phyloP scores from a whole-genome alignment of 208 protist species.

The Trypanosoma rangeli region DNA sequence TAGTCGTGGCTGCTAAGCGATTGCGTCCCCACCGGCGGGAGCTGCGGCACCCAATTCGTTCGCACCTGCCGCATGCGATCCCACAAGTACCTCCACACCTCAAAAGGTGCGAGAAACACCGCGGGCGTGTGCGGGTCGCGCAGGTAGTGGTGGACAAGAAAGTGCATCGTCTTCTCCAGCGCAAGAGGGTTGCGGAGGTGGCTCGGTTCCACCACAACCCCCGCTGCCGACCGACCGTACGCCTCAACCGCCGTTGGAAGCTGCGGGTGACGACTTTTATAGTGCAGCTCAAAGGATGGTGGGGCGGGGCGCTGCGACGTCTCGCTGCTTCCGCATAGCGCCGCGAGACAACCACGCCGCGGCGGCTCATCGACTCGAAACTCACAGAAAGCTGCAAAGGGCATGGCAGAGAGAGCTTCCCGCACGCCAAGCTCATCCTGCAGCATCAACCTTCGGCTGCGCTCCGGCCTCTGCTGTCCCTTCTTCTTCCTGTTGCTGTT shows the following conservation, averaged over 20 bases:
- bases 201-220: constrained; percentile 45
- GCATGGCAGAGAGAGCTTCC: constrained; percentile 38
- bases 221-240: constrained; percentile 71
- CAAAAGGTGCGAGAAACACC: constrained; percentile 60
- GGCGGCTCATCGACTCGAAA: constrained; percentile 33
- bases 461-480: neutral
- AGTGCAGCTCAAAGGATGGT: constrained; percentile 43
- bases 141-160: constrained; percentile 82
- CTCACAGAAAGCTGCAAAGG: constrained; percentile 50
- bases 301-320: constrained; percentile 36
- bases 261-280: constrained; percentile 15
- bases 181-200: constrained; percentile 60
- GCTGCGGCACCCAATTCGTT: constrained; percentile 74
- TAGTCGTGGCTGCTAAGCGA: constrained; percentile 14
- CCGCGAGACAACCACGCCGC: constrained; percentile 44
- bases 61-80: constrained; percentile 80
- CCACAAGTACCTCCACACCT: constrained; percentile 84
- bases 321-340: constrained; percentile 55
- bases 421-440: constrained; percentile 41
- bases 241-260: constrained; percentile 42
- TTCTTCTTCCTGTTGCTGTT: neutral
- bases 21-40: constrained; percentile 29
- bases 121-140: constrained; percentile 62
- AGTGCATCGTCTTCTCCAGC: constrained; percentile 87
- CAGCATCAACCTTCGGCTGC: neutral